A percentile compares a stretch with the other conserved stretches of the same genome.
Conservation (phyloP, 805 yeast genomes). For the Pichia cabralensis region DNA sequence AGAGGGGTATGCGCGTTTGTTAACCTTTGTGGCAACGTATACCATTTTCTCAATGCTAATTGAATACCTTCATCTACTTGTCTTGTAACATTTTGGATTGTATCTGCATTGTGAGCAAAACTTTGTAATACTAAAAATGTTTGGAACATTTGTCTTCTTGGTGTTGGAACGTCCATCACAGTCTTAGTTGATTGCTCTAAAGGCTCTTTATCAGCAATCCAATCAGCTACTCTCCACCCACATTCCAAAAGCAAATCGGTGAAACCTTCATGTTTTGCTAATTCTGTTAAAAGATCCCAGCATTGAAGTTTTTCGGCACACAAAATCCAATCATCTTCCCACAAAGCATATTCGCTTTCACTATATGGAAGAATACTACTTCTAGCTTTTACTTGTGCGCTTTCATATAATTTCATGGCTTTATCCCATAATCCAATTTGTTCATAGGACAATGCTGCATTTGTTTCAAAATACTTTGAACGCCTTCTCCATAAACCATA, state of each 20-base stretch:
- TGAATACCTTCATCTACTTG: slow-evolving; percentile 96
- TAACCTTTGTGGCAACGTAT: slow-evolving; percentile 65
- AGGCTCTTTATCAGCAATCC: slow-evolving; percentile 93
- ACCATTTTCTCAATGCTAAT: slow-evolving; percentile 86
- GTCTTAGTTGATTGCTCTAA: slow-evolving; percentile 89
- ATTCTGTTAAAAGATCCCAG: slow-evolving; percentile 94
- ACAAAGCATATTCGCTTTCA: slow-evolving; percentile 85
- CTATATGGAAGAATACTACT: slow-evolving; percentile 93
- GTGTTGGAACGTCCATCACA: slow-evolving; percentile 98
- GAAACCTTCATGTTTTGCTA: slow-evolving; percentile 96
- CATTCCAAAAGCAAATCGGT: slow-evolving; percentile 93
- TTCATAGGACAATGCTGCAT: slow-evolving; percentile 85
- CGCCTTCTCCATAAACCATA: slow-evolving; percentile 97
- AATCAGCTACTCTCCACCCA: slow-evolving; percentile 99
- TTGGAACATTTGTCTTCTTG: slow-evolving; percentile 90
- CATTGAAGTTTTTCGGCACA: slow-evolving; percentile 97
- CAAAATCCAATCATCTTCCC: slow-evolving; percentile 98
- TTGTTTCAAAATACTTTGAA: slow-evolving; percentile 89
- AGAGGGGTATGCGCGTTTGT: slow-evolving; percentile 83
- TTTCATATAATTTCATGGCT: slow-evolving; percentile 88
- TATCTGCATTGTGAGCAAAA: slow-evolving; percentile 81
- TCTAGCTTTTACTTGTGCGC: slow-evolving; percentile 93
- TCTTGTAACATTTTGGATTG: slow-evolving; percentile 74
- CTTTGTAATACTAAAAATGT: slow-evolving; percentile 90
- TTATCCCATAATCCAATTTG: slow-evolving; percentile 93